Evolutionary conservation across 495 filamentous ascomycete species (phyloP).

Genomic region (Talaromyces borbonicus): DNA sequence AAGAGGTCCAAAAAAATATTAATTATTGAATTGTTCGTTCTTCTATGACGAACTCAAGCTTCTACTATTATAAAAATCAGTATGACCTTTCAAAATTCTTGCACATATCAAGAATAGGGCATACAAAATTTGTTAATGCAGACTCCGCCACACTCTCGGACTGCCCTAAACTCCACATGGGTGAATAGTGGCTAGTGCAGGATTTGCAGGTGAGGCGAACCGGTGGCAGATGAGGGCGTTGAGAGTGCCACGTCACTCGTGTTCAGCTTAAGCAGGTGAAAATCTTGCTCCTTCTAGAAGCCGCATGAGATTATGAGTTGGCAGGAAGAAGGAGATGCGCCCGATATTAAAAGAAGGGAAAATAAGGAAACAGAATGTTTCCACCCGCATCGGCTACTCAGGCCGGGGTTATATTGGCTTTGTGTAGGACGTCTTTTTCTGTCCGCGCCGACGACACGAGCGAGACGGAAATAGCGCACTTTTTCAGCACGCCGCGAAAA

Average conservation of each 20-base stretch:
- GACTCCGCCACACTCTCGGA: constrained; percentile 8
- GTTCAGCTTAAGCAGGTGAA: constrained; percentile 4
- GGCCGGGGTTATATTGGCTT: constrained; percentile 7
- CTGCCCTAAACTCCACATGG: constrained; percentile 3
- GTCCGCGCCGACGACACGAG: background rate
- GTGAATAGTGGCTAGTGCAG: constrained; percentile 7
- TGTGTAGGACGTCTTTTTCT: background rate
- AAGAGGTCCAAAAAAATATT: background rate
- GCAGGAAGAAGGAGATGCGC: background rate
- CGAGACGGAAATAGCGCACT: background rate
- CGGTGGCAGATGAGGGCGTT: background rate
- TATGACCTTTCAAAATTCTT: background rate
- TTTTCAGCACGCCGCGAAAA: background rate
- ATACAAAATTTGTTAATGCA: constrained; percentile 2
- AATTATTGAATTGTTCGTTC: too few species aligned
- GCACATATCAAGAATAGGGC: background rate
- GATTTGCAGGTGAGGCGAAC: constrained; percentile 8
- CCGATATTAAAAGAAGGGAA: background rate
- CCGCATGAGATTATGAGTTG: background rate
- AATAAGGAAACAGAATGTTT: background rate
- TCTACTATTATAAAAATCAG: constrained; percentile 3
- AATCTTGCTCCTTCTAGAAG: background rate
- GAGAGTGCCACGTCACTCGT: constrained; percentile 6
- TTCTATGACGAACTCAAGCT: too few species aligned
- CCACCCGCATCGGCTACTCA: constrained; percentile 1